Percentiles rank a stretch among this genome's conserved stretches.
Evolutionary conservation across 495 filamentous ascomycete species (phyloP).

Genomic region (Aspergillus heteromorphus): DNA sequence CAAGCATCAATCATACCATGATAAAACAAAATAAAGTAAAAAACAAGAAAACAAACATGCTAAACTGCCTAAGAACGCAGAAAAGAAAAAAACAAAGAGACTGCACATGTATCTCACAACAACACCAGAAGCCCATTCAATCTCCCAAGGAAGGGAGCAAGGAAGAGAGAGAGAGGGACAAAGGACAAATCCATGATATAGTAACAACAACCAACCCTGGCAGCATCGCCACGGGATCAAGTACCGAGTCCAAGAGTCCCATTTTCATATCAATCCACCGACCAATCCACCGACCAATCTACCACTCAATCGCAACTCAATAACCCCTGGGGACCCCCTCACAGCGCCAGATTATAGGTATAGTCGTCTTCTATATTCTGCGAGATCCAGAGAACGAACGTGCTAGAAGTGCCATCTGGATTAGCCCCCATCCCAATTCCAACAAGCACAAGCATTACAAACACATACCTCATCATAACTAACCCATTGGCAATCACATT

Average conservation of each 20-base stretch:
- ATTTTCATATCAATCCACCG: background rate
- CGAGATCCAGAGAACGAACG: slow-evolving; percentile 87
- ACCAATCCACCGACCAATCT: background rate
- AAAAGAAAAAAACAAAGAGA: background rate
- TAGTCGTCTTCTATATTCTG: slow-evolving; percentile 99
- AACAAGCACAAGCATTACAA: background rate
- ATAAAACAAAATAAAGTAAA: too few relatives aligned
- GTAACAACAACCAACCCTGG: background rate
- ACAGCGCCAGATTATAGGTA: slow-evolving; percentile 89
- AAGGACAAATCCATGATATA: background rate
- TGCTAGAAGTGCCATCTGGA: slow-evolving; percentile 42
- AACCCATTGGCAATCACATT: slow-evolving; percentile 84
- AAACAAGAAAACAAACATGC: background rate
- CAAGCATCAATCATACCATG: background rate
- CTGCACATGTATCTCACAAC: background rate
- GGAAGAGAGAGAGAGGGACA: background rate
- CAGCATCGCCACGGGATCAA: background rate
- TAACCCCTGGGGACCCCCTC: slow-evolving; percentile 11
- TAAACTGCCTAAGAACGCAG: background rate
- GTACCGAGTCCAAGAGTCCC: background rate
- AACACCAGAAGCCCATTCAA: background rate
- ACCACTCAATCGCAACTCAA: background rate
- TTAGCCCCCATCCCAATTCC: slow-evolving; percentile 13
- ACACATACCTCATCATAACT: slow-evolving; percentile 77
- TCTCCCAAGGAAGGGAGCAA: background rate